Evolutionary conservation across 1,284 basidiomycete genomes (phyloP).

Genomic region (Pascua guehoae): DNA sequence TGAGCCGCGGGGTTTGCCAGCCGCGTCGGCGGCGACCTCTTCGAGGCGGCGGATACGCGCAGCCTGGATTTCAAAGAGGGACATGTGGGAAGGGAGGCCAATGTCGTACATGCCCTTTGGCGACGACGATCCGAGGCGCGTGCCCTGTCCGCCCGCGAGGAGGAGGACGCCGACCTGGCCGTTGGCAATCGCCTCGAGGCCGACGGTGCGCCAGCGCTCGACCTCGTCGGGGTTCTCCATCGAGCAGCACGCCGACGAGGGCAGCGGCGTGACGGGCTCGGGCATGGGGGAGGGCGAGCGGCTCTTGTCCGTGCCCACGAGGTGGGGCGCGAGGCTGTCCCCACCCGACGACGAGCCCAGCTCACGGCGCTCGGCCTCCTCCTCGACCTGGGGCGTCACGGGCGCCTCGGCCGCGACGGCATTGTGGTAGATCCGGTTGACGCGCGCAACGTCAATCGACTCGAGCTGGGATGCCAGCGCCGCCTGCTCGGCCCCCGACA

Average conservation of each 20-base stretch:
- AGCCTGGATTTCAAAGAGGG: constrained; percentile 94
- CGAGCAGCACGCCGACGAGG: constrained; percentile 63
- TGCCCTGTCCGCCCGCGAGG: constrained; percentile 98
- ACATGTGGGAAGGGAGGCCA: constrained; percentile 84
- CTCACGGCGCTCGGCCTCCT: constrained; percentile 53
- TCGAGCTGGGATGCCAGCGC: constrained; percentile 70
- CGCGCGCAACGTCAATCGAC: constrained; percentile 78
- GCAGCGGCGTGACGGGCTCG: constrained; percentile 59
- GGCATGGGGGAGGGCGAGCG: constrained; percentile 29
- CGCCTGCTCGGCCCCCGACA: constrained; percentile 64
- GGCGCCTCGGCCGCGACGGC: constrained; percentile 68
- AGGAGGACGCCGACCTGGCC: constrained; percentile 88
- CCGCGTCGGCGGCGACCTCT: constrained; percentile 62
- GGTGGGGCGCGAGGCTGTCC: constrained; percentile 2
- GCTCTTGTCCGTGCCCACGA: constrained; percentile 24
- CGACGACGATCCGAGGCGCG: constrained; percentile 81
- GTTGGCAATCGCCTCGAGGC: constrained; percentile 73
- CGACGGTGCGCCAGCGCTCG: constrained; percentile 66
- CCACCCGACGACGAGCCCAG: constrained; percentile 2
- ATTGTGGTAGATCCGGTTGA: constrained; percentile 81
- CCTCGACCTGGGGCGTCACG: constrained; percentile 23
- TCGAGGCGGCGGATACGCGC: constrained; percentile 86
- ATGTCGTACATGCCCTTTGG: constrained; percentile 99
- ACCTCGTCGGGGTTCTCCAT: constrained; percentile 59
- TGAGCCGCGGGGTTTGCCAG: constrained; percentile 56